Percentiles rank a stretch among this genome's conserved stretches.
These are phyloP conservation scores for Rheum nobile DNA, from an alignment of 148 eudicot genomes.

Conservation along the genomic window DNA sequence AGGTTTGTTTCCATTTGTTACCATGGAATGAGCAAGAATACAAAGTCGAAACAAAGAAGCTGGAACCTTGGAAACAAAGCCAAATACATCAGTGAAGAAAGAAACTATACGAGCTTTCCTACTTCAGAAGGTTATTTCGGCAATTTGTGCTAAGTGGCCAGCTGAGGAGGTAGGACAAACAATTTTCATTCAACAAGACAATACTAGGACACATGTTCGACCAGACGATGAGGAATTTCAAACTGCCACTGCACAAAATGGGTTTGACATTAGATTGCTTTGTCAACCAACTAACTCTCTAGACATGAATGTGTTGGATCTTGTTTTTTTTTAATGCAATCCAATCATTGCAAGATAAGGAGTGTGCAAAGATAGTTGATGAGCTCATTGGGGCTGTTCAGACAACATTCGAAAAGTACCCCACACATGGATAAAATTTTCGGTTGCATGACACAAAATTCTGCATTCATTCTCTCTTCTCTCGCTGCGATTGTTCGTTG, in stretches of 20 bases:
- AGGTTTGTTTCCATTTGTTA: background rate
- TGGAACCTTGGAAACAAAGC: background rate
- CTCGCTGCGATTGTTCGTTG: no score
- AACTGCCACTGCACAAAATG: background rate
- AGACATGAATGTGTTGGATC: constrained; percentile 2
- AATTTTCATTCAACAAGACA: constrained; percentile 10
- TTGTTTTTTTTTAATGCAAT: background rate
- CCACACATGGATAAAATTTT: no score
- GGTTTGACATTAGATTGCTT: background rate
- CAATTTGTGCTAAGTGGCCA: background rate
- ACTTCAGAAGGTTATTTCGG: background rate
- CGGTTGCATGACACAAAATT: no score
- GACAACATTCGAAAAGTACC: background rate
- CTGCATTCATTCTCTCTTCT: no score
- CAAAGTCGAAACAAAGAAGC: constrained; percentile 3
- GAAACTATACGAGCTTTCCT: background rate
- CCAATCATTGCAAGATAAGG: background rate
- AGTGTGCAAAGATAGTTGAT: background rate
- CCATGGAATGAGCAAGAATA: background rate
- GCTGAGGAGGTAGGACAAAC: background rate
- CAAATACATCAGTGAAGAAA: background rate
- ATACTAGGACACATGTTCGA: background rate
- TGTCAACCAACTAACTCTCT: constrained; percentile 7
- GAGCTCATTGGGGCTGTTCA: background rate
- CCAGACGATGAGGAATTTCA: constrained; percentile 5